Conservation (phyloP, 1,284 basidiomycete species). For the Fistulina hepatica region DNA sequence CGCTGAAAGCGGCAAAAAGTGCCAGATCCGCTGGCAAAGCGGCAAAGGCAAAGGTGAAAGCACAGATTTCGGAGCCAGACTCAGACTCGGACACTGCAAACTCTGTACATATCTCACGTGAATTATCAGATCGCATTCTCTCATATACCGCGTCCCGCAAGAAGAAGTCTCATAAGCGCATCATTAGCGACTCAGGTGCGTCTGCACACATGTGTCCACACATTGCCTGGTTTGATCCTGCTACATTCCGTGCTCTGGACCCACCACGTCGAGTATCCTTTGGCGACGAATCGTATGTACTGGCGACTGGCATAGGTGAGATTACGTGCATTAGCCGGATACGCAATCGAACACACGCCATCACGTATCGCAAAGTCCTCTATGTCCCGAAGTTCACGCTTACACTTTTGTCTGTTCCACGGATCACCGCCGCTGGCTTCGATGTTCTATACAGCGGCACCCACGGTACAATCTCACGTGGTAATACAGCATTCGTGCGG, state of each 20-base stretch:
- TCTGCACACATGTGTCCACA: neutral
- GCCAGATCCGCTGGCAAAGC: too few relatives aligned
- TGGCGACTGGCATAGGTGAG: conserved; percentile 13
- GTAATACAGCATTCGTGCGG: too few relatives aligned
- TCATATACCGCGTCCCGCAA: too few relatives aligned
- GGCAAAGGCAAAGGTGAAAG: too few relatives aligned
- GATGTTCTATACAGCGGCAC: too few relatives aligned
- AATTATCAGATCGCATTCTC: too few relatives aligned
- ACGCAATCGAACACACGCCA: neutral
- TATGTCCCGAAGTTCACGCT: neutral
- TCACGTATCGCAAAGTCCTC: neutral
- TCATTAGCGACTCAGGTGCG: conserved; percentile 3
- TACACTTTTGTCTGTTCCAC: neutral
- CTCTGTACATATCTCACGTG: too few relatives aligned
- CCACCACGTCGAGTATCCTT: neutral
- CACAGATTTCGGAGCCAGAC: too few relatives aligned
- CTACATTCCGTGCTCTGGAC: neutral
- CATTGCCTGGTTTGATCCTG: neutral
- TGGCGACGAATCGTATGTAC: conserved; percentile 12
- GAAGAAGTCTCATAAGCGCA: too few relatives aligned
- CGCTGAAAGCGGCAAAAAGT: too few relatives aligned
- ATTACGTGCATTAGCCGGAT: conserved; percentile 1
- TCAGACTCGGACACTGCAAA: too few relatives aligned
- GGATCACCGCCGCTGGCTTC: neutral
- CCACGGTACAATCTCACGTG: too few relatives aligned